Conservation (phyloP, 2,329 filamentous ascomycete genomes). For the Chrysosporium keratinophilum region DNA sequence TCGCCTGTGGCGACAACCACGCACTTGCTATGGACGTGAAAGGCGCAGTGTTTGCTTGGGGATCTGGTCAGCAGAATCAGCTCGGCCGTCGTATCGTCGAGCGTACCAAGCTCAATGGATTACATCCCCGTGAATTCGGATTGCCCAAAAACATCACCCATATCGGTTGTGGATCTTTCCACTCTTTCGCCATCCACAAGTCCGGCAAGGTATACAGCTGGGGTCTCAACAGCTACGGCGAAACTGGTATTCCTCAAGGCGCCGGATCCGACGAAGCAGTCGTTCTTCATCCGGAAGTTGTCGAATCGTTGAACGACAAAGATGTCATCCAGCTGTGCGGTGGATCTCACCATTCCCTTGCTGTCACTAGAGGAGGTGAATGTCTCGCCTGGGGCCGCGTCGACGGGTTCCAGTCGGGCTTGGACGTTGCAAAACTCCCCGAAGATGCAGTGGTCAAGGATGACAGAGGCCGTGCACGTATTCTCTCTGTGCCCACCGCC, state of each 20-base stretch:
- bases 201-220: conserved; percentile 64
- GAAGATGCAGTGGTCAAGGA: conserved; percentile 54
- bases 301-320: conserved; percentile 53
- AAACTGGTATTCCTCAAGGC: conserved; percentile 57
- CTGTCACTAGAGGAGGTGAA: conserved; percentile 43
- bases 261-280: conserved; percentile 60
- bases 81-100: conserved; percentile 55
- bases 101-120: conserved; percentile 45
- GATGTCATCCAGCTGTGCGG: conserved; percentile 60
- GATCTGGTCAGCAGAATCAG: conserved; percentile 57
- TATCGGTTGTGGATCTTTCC: conserved; percentile 64
- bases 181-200: conserved; percentile 65
- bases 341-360: conserved; percentile 64
- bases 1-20: conserved; percentile 49
- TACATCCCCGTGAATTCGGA: conserved; percentile 48
- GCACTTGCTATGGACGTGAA: conserved; percentile 48
- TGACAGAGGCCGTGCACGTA: conserved; percentile 55
- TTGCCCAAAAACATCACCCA: conserved; percentile 49
- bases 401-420: conserved; percentile 51
- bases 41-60: conserved; percentile 54
- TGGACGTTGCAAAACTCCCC: conserved; percentile 47
- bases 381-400: conserved; percentile 52
- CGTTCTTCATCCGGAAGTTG: conserved; percentile 59
- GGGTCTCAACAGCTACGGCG: conserved; percentile 80
- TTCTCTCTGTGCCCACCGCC: conserved; percentile 55